Percentiles rank a stretch among this genome's conserved stretches.
Evolutionary conservation across 2,329 filamentous ascomycete species (phyloP).

Genomic region (Shiraia sp.): DNA sequence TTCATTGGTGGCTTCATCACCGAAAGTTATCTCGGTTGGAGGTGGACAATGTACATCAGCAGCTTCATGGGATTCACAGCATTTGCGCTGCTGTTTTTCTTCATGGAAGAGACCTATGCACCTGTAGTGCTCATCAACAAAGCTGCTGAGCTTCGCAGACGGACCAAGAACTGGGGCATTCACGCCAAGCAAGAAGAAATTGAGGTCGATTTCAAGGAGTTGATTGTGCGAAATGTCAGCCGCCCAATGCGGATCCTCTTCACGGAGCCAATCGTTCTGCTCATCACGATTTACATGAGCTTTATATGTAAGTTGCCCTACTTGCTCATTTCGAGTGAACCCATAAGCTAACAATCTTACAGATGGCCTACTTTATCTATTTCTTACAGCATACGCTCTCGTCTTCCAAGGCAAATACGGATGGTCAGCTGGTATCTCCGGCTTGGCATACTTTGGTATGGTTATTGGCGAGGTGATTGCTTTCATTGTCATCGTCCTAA

Average conservation of each 20-base stretch:
- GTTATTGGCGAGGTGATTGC: slow-evolving; percentile 72
- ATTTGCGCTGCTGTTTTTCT: slow-evolving; percentile 54
- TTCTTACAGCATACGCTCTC: slow-evolving; percentile 81
- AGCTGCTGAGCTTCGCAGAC: slow-evolving; percentile 57
- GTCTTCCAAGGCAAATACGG: slow-evolving; percentile 75
- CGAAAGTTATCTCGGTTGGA: slow-evolving; percentile 55
- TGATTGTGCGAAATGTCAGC: slow-evolving; percentile 58
- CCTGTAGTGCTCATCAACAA: slow-evolving; percentile 62
- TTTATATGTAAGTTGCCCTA: slow-evolving; percentile 39
- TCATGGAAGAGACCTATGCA: slow-evolving; percentile 62
- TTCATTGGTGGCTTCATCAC: slow-evolving; percentile 60
- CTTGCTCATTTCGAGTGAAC: too few species aligned
- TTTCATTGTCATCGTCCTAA: slow-evolving; percentile 64
- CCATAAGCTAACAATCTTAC: slow-evolving; percentile 34
- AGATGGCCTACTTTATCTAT: slow-evolving; percentile 77
- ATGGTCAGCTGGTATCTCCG: slow-evolving; percentile 70
- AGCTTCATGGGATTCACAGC: slow-evolving; percentile 60
- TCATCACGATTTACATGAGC: slow-evolving; percentile 52
- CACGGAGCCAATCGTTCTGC: slow-evolving; percentile 54
- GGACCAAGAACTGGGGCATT: slow-evolving; percentile 64
- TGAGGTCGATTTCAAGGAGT: slow-evolving; percentile 55
- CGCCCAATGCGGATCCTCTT: slow-evolving; percentile 55
- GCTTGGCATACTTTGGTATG: slow-evolving; percentile 86
- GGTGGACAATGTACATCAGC: slow-evolving; percentile 59
- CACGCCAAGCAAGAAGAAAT: slow-evolving; percentile 62